These are phyloP conservation scores for Fusarium solani-melongenae DNA, from an alignment of 2,329 filamentous ascomycete genomes.

Conservation along the genomic window DNA sequence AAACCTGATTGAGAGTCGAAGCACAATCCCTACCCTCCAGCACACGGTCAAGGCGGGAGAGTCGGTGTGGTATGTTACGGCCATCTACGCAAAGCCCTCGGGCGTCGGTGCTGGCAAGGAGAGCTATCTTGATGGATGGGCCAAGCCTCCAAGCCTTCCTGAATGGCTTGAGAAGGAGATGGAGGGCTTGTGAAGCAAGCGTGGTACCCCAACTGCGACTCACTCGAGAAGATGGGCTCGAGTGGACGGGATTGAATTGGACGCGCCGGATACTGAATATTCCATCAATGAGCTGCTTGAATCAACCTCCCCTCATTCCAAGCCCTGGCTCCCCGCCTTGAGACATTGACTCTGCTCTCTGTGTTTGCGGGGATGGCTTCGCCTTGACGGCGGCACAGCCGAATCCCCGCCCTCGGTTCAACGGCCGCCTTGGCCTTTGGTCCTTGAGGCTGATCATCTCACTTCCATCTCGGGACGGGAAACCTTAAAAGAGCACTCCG, in stretches of 20 bases:
- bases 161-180: conserved; percentile 69
- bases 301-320: conserved; percentile 29
- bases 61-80: conserved; percentile 75
- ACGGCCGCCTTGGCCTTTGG: conserved; percentile 26
- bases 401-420: conserved; percentile 21
- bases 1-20: conserved; percentile 78
- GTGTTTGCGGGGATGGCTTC: conserved; percentile 24
- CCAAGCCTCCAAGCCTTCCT: conserved; percentile 66
- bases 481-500: conserved; percentile 28
- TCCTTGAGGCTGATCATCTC: conserved; percentile 33
- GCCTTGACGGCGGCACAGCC: conserved; percentile 26
- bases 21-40: conserved; percentile 76
- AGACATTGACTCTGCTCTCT: conserved; percentile 4
- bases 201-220: conserved; percentile 24
- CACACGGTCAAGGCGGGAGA: conserved; percentile 68
- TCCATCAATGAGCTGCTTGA: conserved; percentile 41
- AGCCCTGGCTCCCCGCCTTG: conserved; percentile 19
- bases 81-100: conserved; percentile 76
- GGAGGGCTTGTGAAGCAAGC: conserved; percentile 20
- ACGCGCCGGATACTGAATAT: conserved; percentile 21
- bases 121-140: conserved; percentile 71
- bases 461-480: conserved; percentile 16
- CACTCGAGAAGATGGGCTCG: background rate
- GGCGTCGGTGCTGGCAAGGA: conserved; percentile 62
- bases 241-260: conserved; percentile 26